These are phyloP conservation scores for Hypoxylon subgilvum DNA, from an alignment of 495 filamentous ascomycete species.

Conservation along the genomic window DNA sequence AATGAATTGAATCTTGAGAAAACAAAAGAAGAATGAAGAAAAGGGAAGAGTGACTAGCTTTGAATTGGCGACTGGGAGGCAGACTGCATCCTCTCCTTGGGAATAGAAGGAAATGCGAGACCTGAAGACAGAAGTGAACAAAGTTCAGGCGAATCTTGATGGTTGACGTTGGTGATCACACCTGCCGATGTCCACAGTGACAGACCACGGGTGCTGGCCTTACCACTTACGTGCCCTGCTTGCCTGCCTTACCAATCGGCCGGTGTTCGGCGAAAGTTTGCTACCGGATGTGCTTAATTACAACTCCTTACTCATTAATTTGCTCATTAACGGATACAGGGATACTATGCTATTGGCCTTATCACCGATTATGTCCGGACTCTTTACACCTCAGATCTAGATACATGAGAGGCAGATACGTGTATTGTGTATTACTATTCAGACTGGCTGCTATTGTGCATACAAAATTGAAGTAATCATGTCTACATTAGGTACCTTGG, in stretches of 20 bases:
- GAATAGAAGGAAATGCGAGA: constrained; percentile 13
- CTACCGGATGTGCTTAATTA: constrained; percentile 12
- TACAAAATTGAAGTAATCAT: too few species aligned
- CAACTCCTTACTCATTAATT: constrained; percentile 16
- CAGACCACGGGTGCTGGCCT: constrained; percentile 16
- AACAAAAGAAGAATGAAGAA: constrained; percentile 1
- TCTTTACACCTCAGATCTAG: too few species aligned
- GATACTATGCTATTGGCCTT: too few species aligned
- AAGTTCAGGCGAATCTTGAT: constrained; percentile 33
- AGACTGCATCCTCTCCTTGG: constrained; percentile 35
- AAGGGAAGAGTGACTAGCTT: constrained; percentile 30
- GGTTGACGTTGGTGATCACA: constrained; percentile 26
- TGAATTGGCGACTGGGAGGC: constrained; percentile 23
- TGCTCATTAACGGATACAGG: too few species aligned
- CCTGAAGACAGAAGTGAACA: too few species aligned
- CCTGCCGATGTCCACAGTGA: too few species aligned
- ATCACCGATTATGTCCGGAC: too few species aligned
- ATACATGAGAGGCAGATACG: too few species aligned
- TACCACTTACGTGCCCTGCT: too few species aligned
- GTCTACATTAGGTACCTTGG: too few species aligned
- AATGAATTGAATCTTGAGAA: neutral
- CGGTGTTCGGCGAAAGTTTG: constrained; percentile 34
- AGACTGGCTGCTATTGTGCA: too few species aligned
- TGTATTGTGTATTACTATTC: neutral
- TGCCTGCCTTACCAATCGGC: constrained; percentile 28